phyloP scores from a whole-genome alignment of 257 asterid genomes.

The Przewalskia tangutica region DNA sequence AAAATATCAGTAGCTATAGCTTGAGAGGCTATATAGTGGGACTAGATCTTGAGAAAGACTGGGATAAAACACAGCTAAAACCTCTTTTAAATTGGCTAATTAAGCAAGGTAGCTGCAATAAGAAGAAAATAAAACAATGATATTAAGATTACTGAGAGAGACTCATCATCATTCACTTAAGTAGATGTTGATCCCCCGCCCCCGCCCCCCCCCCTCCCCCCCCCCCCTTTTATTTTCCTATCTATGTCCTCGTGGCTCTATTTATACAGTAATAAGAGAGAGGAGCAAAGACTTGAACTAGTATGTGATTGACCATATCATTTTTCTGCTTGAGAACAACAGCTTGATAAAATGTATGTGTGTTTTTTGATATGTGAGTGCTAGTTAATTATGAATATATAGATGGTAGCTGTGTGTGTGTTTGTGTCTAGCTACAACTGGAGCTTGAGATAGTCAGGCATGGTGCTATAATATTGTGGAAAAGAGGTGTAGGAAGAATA shows the following conservation, averaged over 20 bases:
- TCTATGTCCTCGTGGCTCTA: background rate
- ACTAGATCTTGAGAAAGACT: slow-evolving; percentile 11
- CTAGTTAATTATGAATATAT: background rate
- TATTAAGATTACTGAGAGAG: background rate
- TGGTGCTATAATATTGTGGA: background rate
- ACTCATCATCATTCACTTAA: background rate
- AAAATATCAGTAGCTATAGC: background rate
- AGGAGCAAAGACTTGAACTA: background rate
- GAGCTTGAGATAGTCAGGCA: background rate
- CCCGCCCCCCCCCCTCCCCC: too few species aligned
- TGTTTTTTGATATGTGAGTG: too few species aligned
- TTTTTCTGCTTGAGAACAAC: too few species aligned
- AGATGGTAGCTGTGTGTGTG: background rate
- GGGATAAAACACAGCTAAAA: background rate
- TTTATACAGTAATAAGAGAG: background rate
- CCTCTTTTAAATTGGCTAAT: background rate
- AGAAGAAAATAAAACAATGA: background rate
- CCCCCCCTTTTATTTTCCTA: background rate
- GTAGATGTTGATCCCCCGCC: too few species aligned
- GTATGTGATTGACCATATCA: background rate
- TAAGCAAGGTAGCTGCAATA: background rate
- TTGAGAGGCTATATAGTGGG: background rate
- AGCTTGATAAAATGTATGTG: too few species aligned
- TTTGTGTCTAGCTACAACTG: background rate
- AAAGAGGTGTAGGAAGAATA: background rate